Evolutionary conservation across 805 yeast genomes (phyloP).

Genomic region (Pichia insulana): DNA sequence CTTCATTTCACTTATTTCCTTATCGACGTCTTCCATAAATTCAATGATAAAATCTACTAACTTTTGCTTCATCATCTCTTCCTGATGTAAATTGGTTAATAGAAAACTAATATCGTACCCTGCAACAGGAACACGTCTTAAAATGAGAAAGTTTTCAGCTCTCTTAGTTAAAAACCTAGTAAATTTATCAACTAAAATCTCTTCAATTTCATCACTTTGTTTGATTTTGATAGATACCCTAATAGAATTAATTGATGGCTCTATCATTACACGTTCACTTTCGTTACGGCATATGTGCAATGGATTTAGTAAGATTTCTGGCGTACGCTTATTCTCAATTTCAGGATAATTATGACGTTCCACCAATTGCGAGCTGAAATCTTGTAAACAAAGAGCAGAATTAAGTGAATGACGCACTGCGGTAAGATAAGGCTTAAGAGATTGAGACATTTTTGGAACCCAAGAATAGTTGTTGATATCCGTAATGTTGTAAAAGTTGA

Average conservation of each 20-base stretch:
- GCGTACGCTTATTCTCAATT: conserved; percentile 76
- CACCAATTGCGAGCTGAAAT: conserved; percentile 89
- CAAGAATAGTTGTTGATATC: no score
- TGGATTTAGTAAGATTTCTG: conserved; percentile 80
- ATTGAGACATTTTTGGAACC: conserved; percentile 67
- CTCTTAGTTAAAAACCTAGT: conserved; percentile 89
- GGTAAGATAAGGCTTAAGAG: conserved; percentile 86
- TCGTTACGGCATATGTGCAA: conserved; percentile 89
- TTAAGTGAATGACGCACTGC: conserved; percentile 91
- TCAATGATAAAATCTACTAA: conserved; percentile 94
- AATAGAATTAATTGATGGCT: conserved; percentile 87
- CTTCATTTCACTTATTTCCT: conserved; percentile 97
- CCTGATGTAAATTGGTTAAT: conserved; percentile 90
- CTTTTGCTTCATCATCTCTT: conserved; percentile 89
- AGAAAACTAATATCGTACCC: conserved; percentile 92
- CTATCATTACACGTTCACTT: conserved; percentile 85
- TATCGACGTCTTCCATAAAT: conserved; percentile 98
- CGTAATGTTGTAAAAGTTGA: no score
- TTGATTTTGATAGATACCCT: conserved; percentile 87
- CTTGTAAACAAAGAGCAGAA: conserved; percentile 86
- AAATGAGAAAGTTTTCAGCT: conserved; percentile 88
- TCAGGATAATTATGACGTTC: conserved; percentile 98
- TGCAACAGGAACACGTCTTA: conserved; percentile 82
- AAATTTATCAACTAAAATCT: conserved; percentile 87
- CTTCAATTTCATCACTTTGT: conserved; percentile 97